phyloP scores from a whole-genome alignment of 1,284 basidiomycete species.

The Sanghuangporus sanghuang region DNA sequence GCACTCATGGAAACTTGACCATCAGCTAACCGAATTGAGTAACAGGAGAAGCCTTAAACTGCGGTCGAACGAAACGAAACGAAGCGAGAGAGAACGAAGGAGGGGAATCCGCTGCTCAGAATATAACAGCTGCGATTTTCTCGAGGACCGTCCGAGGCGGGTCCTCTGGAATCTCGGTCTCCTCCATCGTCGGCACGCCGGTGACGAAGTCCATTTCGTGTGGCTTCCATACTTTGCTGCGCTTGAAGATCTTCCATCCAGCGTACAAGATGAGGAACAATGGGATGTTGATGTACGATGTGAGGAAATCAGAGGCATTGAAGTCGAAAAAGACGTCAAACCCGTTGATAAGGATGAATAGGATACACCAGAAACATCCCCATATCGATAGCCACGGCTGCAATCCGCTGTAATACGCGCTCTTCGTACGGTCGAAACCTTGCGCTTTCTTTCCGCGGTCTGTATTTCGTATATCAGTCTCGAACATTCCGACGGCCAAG shows the following conservation, averaged over 20 bases:
- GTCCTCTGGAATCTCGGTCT: constrained; percentile 44
- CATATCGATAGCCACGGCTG: constrained; percentile 34
- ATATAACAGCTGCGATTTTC: constrained; percentile 33
- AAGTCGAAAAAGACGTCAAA: constrained; percentile 61
- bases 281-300: constrained; percentile 50
- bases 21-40: neutral
- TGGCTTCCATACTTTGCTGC: constrained; percentile 44
- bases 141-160: constrained; percentile 37
- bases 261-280: constrained; percentile 48
- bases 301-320: constrained; percentile 55
- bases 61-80: neutral
- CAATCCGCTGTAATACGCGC: constrained; percentile 51
- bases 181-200: constrained; percentile 55
- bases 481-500: neutral
- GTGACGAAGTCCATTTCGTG: constrained; percentile 60
- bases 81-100: neutral
- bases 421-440: constrained; percentile 48
- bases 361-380: constrained; percentile 34
- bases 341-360: constrained; percentile 46
- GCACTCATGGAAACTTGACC: neutral
- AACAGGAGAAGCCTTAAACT: neutral
- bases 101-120: constrained; percentile 24
- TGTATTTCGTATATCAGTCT: neutral
- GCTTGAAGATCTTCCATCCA: constrained; percentile 52
- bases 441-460: constrained; percentile 54